Conservation (phyloP, 2,329 filamentous ascomycete genomes). For the Claviceps sp. region DNA sequence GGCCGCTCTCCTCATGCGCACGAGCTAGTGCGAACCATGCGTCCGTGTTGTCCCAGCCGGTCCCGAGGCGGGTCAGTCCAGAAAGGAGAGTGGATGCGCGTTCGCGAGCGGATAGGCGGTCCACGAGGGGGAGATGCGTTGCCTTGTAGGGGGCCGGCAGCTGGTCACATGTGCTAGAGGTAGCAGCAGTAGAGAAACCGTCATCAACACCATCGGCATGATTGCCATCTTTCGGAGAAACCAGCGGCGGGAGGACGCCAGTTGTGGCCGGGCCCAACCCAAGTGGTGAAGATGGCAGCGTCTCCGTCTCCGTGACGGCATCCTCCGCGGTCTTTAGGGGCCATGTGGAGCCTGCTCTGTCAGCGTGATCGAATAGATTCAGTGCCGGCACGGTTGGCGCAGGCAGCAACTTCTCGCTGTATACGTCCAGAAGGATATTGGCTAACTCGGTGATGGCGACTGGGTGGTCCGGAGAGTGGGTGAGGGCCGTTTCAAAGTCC, state of each 20-base stretch:
- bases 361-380: not conserved
- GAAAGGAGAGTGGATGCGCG: constrained; percentile 75
- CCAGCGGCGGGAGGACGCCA: constrained; percentile 6
- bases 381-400: constrained; percentile 38
- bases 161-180: constrained; percentile 16
- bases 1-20: constrained; percentile 76
- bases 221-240: constrained; percentile 8
- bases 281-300: constrained; percentile 31
- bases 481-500: constrained; percentile 71
- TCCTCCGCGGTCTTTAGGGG: constrained; percentile 3
- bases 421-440: constrained; percentile 76
- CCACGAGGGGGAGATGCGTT: constrained; percentile 55
- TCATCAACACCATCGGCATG: constrained; percentile 5
- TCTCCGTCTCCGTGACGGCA: not conserved
- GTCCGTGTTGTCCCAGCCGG: constrained; percentile 82
- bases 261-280: constrained; percentile 26
- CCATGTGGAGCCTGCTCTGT: not conserved
- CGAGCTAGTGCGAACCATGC: constrained; percentile 84
- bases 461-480: constrained; percentile 67
- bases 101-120: constrained; percentile 80
- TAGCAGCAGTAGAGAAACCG: constrained; percentile 4
- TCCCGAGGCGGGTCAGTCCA: constrained; percentile 69
- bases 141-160: constrained; percentile 41
- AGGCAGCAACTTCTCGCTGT: constrained; percentile 53
- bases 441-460: constrained; percentile 70